Evolutionary conservation across 805 yeast genomes (phyloP).

Genomic region (Wickerhamiella bombiphila): DNA sequence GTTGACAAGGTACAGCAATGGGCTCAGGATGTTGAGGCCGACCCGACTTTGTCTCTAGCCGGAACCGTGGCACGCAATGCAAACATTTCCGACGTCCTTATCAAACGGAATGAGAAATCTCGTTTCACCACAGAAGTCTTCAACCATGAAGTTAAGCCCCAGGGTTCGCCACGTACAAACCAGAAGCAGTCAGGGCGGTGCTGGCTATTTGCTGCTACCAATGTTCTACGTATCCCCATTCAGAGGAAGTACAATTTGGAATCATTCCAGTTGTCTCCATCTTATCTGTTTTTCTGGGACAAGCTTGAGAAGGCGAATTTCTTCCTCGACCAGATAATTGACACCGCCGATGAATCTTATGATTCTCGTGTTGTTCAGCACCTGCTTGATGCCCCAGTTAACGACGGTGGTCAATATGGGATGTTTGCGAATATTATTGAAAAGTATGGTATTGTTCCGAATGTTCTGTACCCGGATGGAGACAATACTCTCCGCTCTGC

Average conservation of each 20-base stretch:
- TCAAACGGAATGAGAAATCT: constrained; percentile 18
- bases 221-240: constrained; percentile 50
- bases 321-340: constrained; percentile 58
- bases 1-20: constrained; percentile 17
- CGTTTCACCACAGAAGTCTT: constrained; percentile 24
- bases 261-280: constrained; percentile 61
- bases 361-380: constrained; percentile 60
- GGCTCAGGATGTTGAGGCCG: constrained; percentile 17
- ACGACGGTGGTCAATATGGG: constrained; percentile 82
- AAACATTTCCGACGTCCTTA: constrained; percentile 18
- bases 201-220: constrained; percentile 79
- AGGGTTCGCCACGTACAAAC: constrained; percentile 53
- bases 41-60: constrained; percentile 21
- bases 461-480: constrained; percentile 57
- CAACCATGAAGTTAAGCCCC: constrained; percentile 31
- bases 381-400: constrained; percentile 48
- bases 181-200: constrained; percentile 72
- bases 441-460: constrained; percentile 73
- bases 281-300: constrained; percentile 70
- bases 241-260: constrained; percentile 49
- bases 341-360: constrained; percentile 49
- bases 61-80: constrained; percentile 22
- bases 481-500: constrained; percentile 37
- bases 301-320: constrained; percentile 74
- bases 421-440: constrained; percentile 64